phyloP scores from a whole-genome alignment of 2,329 filamentous ascomycete genomes.

The Hawksworthiomyces lignivorus region DNA sequence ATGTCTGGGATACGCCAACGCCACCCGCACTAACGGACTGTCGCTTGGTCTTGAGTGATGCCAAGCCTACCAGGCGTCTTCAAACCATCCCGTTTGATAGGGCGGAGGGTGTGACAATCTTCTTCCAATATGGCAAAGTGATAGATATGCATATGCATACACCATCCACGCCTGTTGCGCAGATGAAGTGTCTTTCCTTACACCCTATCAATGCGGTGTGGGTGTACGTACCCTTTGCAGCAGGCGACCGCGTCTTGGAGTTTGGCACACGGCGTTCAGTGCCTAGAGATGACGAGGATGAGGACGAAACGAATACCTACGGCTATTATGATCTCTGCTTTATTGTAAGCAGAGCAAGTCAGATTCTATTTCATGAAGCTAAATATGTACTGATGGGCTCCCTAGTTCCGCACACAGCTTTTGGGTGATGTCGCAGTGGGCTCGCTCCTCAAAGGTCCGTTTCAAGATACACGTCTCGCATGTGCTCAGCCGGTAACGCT shows the following conservation, averaged over 20 bases:
- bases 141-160: neutral
- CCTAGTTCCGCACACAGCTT: conserved; percentile 12
- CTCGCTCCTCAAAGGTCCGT: conserved; percentile 13
- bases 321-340: neutral
- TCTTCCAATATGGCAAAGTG: neutral
- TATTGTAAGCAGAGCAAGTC: neutral
- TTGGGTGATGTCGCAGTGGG: conserved; percentile 1
- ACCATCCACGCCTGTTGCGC: neutral
- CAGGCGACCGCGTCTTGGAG: neutral
- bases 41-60: neutral
- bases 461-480: neutral
- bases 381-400: no score
- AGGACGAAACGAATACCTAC: neutral
- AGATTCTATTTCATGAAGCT: no score
- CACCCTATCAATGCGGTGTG: neutral
- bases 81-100: neutral
- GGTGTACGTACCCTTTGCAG: neutral
- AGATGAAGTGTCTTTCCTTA: neutral
- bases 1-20: conserved; percentile 4
- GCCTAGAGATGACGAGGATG: neutral
- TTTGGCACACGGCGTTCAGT: no score
- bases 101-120: neutral
- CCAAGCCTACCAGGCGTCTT: neutral
- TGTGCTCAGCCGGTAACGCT: neutral
- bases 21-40: neutral